Evolutionary conservation across 768 basidiomycete genomes (phyloP), one percentile per base, ranked within the genome.

Genomic region (Collybia sp.): DNA sequence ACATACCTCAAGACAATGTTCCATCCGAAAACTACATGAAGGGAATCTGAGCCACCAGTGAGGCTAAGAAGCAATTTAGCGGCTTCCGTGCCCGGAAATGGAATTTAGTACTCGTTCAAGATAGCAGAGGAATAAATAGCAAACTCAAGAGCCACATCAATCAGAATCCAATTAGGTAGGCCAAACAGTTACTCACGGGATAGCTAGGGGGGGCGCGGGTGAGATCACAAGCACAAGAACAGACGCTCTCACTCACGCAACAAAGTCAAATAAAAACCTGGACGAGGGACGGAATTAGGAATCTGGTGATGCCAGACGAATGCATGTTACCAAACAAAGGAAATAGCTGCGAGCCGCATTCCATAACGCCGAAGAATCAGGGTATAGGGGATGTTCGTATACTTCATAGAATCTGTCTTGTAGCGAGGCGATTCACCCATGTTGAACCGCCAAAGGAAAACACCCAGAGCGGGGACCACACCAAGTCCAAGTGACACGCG

Each of bases 401-500:
- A 58, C 55, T 81, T 86, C 88, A 93, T 93, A 1, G 87, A 83
- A 62, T 88, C 79, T 52, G 79, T 83, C 61, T 77, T 82, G 63
- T 75, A 93, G 18, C 80, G 70, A 12, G 73, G 70, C 0, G 92
- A 88, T 55, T 93, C 88, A 30, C 82, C 75, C 85, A 93, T 91
- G 46, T 71, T 77, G 45, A 90, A 58, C 50, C 93, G 88, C 91
- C 93, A 93, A 44, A 90, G 56, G 56, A 94, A 81, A 13, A 93
- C 83, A 6, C 77, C 75, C 5, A 80, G 49, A 9, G 92, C 91
- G 25, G 92, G 92, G 40, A 95, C 58, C 35, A 83, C 67, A 30
- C 93, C 92, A 12, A 95, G 74, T 17, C 88, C 93, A 12, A 94
- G 76, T 18, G 91, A 88, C 32, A 89, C 53, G 41, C 93, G 82